Evolutionary conservation across 2,329 filamentous ascomycete species (phyloP).

Genomic region (Epicoccum nigrum): DNA sequence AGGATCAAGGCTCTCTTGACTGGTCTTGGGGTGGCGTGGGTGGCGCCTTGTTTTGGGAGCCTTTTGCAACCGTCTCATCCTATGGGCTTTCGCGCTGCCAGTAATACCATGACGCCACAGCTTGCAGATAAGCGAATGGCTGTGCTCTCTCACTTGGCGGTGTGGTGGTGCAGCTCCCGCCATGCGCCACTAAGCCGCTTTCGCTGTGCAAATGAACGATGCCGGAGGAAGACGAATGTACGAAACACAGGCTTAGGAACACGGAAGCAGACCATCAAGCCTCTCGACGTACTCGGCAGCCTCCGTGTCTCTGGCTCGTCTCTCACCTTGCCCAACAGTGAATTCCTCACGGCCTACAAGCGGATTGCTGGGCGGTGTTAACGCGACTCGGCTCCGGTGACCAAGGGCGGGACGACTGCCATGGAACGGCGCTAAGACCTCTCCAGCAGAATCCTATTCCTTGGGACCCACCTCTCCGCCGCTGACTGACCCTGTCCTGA

Average conservation of each 20-base stretch:
- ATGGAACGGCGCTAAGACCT: constrained; percentile 39
- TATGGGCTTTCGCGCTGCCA: constrained; percentile 12
- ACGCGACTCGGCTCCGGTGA: constrained; percentile 32
- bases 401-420: constrained; percentile 30
- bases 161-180: constrained; percentile 34
- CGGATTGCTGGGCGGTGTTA: constrained; percentile 39
- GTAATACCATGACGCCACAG: constrained; percentile 40
- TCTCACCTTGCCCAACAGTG: constrained; percentile 3
- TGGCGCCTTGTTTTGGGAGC: constrained; percentile 34
- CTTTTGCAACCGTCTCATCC: constrained; percentile 10
- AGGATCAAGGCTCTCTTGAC: constrained; percentile 26
- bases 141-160: constrained; percentile 37
- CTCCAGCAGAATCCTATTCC: constrained; percentile 39
- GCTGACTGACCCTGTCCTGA: constrained; percentile 33
- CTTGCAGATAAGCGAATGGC: constrained; percentile 40
- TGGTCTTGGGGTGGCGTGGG: constrained; percentile 40
- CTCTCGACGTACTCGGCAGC: background rate
- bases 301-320: constrained; percentile 1
- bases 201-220: constrained; percentile 24
- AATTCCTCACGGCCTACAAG: constrained; percentile 23
- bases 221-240: constrained; percentile 13
- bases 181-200: constrained; percentile 20
- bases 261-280: background rate
- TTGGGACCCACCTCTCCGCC: constrained; percentile 38
- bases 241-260: constrained; percentile 4